Percentiles rank a stretch among this genome's conserved stretches.
Evolutionary conservation across 805 yeast genomes (phyloP).

Genomic region (Wickerhamiella kazuoi): DNA sequence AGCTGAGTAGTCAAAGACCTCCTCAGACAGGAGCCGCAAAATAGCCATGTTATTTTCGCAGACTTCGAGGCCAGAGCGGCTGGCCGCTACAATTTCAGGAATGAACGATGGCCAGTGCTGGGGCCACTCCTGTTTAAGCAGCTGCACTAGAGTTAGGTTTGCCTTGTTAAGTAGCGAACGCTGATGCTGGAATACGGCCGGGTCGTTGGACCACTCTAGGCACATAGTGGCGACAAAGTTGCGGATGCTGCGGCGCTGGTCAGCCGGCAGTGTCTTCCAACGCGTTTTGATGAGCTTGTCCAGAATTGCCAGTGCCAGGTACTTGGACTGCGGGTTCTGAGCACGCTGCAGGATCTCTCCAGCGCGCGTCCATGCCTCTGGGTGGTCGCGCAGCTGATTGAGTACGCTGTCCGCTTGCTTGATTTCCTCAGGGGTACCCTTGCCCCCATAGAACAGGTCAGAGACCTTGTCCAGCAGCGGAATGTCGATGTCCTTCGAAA

Average conservation of each 20-base stretch:
- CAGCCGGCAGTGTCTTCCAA: constrained; percentile 84
- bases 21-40: constrained; percentile 76
- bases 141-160: constrained; percentile 83
- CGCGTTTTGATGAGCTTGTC: constrained; percentile 79
- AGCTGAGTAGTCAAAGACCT: constrained; percentile 86
- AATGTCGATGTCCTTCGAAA: constrained; percentile 68
- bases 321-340: constrained; percentile 70
- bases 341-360: constrained; percentile 73
- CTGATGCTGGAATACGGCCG: constrained; percentile 47
- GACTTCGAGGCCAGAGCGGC: constrained; percentile 72
- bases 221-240: constrained; percentile 90
- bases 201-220: constrained; percentile 75
- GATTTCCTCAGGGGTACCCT: constrained; percentile 40
- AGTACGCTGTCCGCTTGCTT: constrained; percentile 24
- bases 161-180: constrained; percentile 80
- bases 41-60: constrained; percentile 97
- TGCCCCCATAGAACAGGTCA: constrained; percentile 63
- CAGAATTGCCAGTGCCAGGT: constrained; percentile 74
- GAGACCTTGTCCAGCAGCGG: constrained; percentile 67
- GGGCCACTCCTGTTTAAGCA: constrained; percentile 98
- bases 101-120: constrained; percentile 95
- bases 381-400: constrained; percentile 65
- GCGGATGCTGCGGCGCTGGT: constrained; percentile 81
- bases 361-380: constrained; percentile 89
- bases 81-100: constrained; percentile 76